These are phyloP conservation scores for Ambrosiella xylebori DNA, from an alignment of 2,329 filamentous ascomycete species.

Conservation along the genomic window DNA sequence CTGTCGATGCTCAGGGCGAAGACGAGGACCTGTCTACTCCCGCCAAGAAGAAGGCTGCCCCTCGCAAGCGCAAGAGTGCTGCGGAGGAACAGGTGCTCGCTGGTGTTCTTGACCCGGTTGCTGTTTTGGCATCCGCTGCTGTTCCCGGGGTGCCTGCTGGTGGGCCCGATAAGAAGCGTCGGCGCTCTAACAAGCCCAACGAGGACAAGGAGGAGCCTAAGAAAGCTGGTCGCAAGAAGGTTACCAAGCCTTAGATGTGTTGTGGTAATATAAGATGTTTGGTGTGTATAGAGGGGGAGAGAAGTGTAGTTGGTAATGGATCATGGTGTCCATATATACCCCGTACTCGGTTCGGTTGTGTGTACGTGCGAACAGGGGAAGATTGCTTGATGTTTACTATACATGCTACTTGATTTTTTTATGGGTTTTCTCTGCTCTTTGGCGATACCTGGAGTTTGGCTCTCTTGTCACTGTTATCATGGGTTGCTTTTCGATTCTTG, in stretches of 20 bases:
- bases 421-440: background rate
- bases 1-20: constrained; percentile 24
- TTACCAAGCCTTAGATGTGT: constrained; percentile 20
- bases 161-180: constrained; percentile 46
- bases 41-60: constrained; percentile 35
- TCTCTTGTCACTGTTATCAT: constrained; percentile 4
- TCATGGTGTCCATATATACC: background rate
- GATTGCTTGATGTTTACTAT: no score
- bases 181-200: constrained; percentile 35
- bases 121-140: constrained; percentile 24
- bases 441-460: constrained; percentile 12
- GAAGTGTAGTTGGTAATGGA: background rate
- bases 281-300: background rate
- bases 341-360: background rate
- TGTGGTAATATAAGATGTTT: background rate
- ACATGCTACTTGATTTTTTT: background rate
- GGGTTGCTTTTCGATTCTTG: background rate
- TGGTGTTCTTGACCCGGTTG: constrained; percentile 26
- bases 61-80: constrained; percentile 39
- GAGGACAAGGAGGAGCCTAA: constrained; percentile 40
- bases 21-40: constrained; percentile 21
- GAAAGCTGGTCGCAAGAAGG: constrained; percentile 44
- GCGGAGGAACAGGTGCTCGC: constrained; percentile 17
- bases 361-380: no score
- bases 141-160: constrained; percentile 21